Conservation (phyloP, 2,329 filamentous ascomycete species). For the Cordyceps tenuipes region DNA sequence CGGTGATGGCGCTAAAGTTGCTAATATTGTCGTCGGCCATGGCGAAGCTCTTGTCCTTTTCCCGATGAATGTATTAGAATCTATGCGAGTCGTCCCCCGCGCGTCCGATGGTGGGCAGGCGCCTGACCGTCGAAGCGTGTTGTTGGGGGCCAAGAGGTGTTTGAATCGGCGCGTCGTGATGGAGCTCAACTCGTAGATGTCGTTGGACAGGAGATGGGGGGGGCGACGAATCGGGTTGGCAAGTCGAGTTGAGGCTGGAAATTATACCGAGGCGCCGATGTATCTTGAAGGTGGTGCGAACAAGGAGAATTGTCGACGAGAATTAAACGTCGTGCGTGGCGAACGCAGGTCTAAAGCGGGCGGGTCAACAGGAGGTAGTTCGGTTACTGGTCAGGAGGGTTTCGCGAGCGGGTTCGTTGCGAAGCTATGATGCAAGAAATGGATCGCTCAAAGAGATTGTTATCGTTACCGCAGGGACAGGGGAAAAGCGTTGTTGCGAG, state of each 20-base stretch:
- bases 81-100: neutral
- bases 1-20: slow-evolving; percentile 76
- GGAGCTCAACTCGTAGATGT: neutral
- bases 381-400: neutral
- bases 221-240: neutral
- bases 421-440: neutral
- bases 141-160: neutral
- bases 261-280: neutral
- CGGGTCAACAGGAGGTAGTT: neutral
- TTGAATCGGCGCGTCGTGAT: neutral
- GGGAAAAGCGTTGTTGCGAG: neutral
- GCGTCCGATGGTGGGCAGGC: neutral
- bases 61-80: neutral
- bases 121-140: neutral
- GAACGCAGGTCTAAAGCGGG: neutral
- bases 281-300: neutral
- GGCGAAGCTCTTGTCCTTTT: neutral
- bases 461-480: neutral
- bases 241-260: neutral
- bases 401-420: neutral
- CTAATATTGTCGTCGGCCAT: slow-evolving; percentile 56
- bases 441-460: neutral
- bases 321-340: neutral
- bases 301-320: neutral
- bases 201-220: neutral